Conservation (phyloP, 2,329 filamentous ascomycete species). For the Tympanopsis confertula region DNA sequence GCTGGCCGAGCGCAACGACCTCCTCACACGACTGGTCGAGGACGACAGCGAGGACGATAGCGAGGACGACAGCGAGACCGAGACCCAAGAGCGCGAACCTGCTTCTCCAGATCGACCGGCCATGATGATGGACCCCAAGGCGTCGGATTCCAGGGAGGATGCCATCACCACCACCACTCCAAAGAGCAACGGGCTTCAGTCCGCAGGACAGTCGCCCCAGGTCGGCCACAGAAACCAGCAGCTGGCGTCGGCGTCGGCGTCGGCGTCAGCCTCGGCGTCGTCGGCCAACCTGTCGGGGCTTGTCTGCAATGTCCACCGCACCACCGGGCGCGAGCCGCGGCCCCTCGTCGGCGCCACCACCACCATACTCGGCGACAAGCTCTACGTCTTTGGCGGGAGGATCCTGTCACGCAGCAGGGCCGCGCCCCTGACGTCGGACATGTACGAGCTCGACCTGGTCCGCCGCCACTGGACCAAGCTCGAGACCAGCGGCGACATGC, state of each 20-base stretch:
- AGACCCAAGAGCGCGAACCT: constrained; percentile 35
- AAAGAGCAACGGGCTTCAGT: constrained; percentile 39
- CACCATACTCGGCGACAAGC: constrained; percentile 84
- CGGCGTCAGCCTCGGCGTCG: constrained; percentile 7
- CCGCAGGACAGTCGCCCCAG: constrained; percentile 45
- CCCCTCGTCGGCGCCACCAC: constrained; percentile 90
- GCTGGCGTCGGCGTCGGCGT: constrained; percentile 31
- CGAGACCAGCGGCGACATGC: constrained; percentile 72
- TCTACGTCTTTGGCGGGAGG: constrained; percentile 91
- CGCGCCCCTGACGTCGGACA: constrained; percentile 69
- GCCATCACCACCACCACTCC: constrained; percentile 35
- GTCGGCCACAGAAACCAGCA: constrained; percentile 21
- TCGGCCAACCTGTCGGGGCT: constrained; percentile 51
- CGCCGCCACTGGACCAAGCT: constrained; percentile 86
- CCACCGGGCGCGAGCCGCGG: constrained; percentile 82
- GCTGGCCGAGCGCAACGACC: constrained; percentile 8
- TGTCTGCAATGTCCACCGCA: constrained; percentile 67
- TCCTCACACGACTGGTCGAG: constrained; percentile 18
- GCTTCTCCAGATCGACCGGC: constrained; percentile 6
- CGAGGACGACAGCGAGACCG: constrained; percentile 26
- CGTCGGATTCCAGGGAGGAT: constrained; percentile 24
- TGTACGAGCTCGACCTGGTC: constrained; percentile 89
- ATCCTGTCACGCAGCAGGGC: constrained; percentile 75
- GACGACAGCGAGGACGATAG: constrained; percentile 18
- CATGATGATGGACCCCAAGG: constrained; percentile 4